Base-by-base conservation (phyloP, 2,329 filamentous ascomycete genomes). In the Claviceps digitariae region DNA sequence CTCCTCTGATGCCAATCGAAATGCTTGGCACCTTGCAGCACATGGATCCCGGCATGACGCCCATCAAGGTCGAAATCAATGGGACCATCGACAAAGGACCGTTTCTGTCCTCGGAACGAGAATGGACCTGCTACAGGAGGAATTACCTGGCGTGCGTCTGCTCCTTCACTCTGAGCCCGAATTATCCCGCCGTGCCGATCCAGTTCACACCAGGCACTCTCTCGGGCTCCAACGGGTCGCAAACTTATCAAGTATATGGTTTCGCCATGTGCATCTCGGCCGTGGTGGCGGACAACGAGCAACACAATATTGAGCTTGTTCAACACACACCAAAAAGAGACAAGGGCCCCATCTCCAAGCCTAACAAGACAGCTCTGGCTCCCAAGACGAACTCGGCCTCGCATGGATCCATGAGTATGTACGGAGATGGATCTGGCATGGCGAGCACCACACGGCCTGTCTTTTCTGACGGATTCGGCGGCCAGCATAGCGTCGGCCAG, bases 311-410 rank as follows among this genome's bases (percentile, higher is more conserved):
- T 56, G 87, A 93, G 58, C 74, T 95, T 15, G 86, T 95, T 4
- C 89, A 95, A 66, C 89, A 95, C 66, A 95, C 90, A 0, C 88
- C 90, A 0, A 95, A 95, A 68, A 78, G 90, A 58, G 90, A 95
- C 73, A 91, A 91, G 64, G 88, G 89, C 0, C 89, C 88, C 1
- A 85, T 86, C 48, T 80, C 82, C 62, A 84, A 83, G 57, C 89
- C 90, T 4, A 80, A 82, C 38, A 83, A 79, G 63, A 73, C 85
- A 31, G 78, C 81, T 43, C 74, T 95, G 29, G 74, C 79, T 13
- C 84, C 88, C 5, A 82, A 82, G 79, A 52, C 80, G 81, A 17
- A 76, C 76, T n/a, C 76, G 77, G 54, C 69, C 71, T 38, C 64
- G 63, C 75, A 73, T 41, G 74, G 77, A 49, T 65, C 54, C 43